Conservation (phyloP, 768 basidiomycete genomes). For the Leccinum uliginosum region DNA sequence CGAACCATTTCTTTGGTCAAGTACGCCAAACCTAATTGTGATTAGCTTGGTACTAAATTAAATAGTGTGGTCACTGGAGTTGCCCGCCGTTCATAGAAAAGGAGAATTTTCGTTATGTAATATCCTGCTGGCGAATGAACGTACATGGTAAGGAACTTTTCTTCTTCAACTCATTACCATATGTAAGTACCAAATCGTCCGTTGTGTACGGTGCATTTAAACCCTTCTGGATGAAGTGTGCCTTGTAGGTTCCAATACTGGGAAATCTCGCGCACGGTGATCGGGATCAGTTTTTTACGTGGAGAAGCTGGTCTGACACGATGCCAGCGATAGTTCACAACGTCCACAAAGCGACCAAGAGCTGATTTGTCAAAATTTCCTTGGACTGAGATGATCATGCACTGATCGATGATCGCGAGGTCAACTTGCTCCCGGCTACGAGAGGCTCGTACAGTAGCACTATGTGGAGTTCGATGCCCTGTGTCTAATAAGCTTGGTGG, state of each 20-base stretch:
- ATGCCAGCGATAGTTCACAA: slow-evolving; percentile 5
- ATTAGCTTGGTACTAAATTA: not conserved
- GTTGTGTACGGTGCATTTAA: slow-evolving; percentile 10
- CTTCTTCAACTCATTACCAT: slow-evolving; percentile 2
- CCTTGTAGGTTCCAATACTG: slow-evolving; percentile 13
- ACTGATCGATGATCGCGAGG: slow-evolving; percentile 19
- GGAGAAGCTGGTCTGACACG: slow-evolving; percentile 14
- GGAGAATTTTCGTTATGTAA: not conserved
- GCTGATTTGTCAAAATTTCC: slow-evolving; percentile 9
- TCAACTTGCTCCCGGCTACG: slow-evolving; percentile 15
- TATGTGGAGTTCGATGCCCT: slow-evolving; percentile 7
- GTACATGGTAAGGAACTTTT: slow-evolving; percentile 7
- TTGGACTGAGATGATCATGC: slow-evolving; percentile 9
- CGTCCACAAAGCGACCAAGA: not conserved
- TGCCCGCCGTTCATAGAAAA: not conserved
- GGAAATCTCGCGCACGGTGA: slow-evolving; percentile 5
- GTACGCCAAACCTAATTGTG: not conserved
- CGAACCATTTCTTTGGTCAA: not conserved
- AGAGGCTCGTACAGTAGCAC: not conserved
- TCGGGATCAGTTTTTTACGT: slow-evolving; percentile 22
- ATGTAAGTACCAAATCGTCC: slow-evolving; percentile 7
- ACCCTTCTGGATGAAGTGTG: slow-evolving; percentile 12
- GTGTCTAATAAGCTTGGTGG: not conserved
- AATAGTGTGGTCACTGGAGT: not conserved
- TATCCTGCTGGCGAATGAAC: slow-evolving; percentile 2